Evolutionary conservation across 768 basidiomycete genomes (phyloP), one percentile per base, ranked within the genome.

Genomic region (Amanita pseudoporphyria): DNA sequence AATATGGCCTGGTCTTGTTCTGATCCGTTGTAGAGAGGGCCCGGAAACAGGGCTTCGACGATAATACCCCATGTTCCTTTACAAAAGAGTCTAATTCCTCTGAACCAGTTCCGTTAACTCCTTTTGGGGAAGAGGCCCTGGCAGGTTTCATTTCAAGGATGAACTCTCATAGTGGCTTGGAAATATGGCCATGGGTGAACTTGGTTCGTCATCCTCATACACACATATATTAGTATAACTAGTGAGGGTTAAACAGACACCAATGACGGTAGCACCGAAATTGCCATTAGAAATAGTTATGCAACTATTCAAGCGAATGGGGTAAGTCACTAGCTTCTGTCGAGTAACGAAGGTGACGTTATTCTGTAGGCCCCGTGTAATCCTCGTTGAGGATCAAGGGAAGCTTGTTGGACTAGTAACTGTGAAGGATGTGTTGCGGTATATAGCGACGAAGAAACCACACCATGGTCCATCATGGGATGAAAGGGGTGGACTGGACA

Each of bases 221-320:
- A 46, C 24, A 22, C 45, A 46, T 4, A 26, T 45, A 30, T 16
- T 28, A 21, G 38, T 24, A 9, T 21, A 52, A 26, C 53, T 55
- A 32, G 44, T 13, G 26, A 26, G 43, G 44, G 45, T 42, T 32
- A 39, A 41, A 50, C 62, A 99, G 96, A 95, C 92, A 0, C 93
- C 95, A 1, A 76, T 99, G 59, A 92, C 89, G 0, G 93, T 96
- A 9, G 85, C 92, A 5, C 85, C 92, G 1, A 88, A 89, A 54
- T 75, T 96, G 35, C 92, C 93, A 0, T 71, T 99, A 37, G 96
- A 99, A 64, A 92, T 97, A 48, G 91, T 94, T 6, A 91, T 96
- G 87, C 92, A 99, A 61, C 68, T 99, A 22, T 99, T 98, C 74
- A 90, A 95, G 62, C 78, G 91, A 40, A 89, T 99, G 86, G 96